Evolutionary conservation across 306 rosid genomes (phyloP).

Genomic region (Carpinus viminea): DNA sequence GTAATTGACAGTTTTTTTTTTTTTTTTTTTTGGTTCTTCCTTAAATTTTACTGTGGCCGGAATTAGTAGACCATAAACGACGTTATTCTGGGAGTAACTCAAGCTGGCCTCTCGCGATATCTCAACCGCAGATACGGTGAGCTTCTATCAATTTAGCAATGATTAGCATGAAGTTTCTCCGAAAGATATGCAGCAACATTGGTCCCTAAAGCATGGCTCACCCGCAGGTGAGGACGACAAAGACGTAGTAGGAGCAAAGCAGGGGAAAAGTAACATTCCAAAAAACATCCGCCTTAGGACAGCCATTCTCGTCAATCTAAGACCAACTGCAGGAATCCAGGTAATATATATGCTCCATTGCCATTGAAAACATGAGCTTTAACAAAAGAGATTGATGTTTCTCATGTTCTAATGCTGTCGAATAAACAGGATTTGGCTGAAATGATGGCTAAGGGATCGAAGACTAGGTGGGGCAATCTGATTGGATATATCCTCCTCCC

Average conservation of each 20-base stretch:
- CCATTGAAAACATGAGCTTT: neutral
- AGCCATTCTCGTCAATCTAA: conserved; percentile 47
- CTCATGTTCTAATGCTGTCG: neutral
- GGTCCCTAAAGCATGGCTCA: too few relatives aligned
- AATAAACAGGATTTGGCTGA: conserved; percentile 53
- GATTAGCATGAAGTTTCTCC: too few relatives aligned
- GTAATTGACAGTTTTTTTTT: neutral
- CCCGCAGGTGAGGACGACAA: conserved; percentile 18
- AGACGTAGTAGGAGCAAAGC: conserved; percentile 17
- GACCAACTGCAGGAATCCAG: conserved; percentile 61
- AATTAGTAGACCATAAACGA: conserved; percentile 59
- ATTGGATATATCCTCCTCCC: conserved; percentile 53
- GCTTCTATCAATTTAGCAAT: too few relatives aligned
- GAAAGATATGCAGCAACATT: too few relatives aligned
- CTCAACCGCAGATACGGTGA: conserved; percentile 50
- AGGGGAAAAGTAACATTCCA: conserved; percentile 14
- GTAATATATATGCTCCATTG: conserved; percentile 29
- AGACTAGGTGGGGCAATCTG: conserved; percentile 61
- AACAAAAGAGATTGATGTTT: neutral
- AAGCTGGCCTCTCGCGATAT: conserved; percentile 59
- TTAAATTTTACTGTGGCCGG: conserved; percentile 2
- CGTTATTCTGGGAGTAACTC: conserved; percentile 62
- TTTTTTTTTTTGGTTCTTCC: neutral
- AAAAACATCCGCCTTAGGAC: conserved; percentile 50
- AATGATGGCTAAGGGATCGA: conserved; percentile 63